Evolutionary conservation across 1,284 basidiomycete species (phyloP).

Genomic region (Ceratobasidium theobromae): DNA sequence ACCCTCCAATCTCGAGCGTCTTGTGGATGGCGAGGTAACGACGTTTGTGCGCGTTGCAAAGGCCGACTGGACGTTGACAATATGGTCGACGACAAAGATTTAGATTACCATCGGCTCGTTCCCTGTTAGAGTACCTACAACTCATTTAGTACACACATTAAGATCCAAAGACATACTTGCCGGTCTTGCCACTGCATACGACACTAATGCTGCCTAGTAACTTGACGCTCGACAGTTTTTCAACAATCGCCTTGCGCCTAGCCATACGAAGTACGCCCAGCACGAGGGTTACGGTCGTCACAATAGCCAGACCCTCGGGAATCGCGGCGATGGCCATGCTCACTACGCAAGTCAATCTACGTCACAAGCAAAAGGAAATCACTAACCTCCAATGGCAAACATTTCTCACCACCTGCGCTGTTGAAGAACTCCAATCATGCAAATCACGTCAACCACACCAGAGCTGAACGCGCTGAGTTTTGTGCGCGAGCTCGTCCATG

Average conservation of each 20-base stretch:
- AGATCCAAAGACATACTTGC: slow-evolving; percentile 43
- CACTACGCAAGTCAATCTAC: slow-evolving; percentile 58
- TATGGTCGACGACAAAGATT: slow-evolving; percentile 84
- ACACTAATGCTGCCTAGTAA: slow-evolving; percentile 88
- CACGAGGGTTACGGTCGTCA: slow-evolving; percentile 95
- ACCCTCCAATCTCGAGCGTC: slow-evolving; percentile 63
- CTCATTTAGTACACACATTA: not conserved
- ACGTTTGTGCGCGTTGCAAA: slow-evolving; percentile 37
- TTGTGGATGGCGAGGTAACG: slow-evolving; percentile 59
- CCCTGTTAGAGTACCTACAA: slow-evolving; percentile 85
- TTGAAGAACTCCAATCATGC: slow-evolving; percentile 87
- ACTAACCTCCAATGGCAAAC: slow-evolving; percentile 95
- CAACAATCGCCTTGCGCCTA: slow-evolving; percentile 92
- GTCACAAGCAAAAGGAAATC: not conserved
- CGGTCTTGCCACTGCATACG: no score
- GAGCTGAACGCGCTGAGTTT: slow-evolving; percentile 89
- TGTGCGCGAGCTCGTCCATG: slow-evolving; percentile 97
- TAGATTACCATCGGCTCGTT: slow-evolving; percentile 95
- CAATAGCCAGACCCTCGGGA: slow-evolving; percentile 95
- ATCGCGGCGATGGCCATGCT: slow-evolving; percentile 97
- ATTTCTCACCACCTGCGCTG: slow-evolving; percentile 92
- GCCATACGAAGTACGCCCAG: slow-evolving; percentile 94
- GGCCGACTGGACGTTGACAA: slow-evolving; percentile 58
- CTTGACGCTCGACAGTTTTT: slow-evolving; percentile 94
- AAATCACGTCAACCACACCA: slow-evolving; percentile 89